Conservation (phyloP, 2,329 filamentous ascomycete species). For the Colletotrichum lini region DNA sequence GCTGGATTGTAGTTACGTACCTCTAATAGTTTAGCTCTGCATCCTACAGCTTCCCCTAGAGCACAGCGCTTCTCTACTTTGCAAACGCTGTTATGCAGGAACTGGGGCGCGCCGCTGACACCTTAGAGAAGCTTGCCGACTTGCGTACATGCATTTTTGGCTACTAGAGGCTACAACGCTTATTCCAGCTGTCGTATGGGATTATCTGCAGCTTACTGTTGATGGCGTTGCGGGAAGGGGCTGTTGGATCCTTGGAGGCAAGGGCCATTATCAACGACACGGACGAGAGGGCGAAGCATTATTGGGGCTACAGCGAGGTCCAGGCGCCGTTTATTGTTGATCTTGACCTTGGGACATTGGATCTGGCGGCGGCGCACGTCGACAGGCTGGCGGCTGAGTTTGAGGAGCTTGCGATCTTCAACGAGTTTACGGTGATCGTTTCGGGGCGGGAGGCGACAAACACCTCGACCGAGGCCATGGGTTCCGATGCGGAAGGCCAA, state of each 20-base stretch:
- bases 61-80: constrained; percentile 22
- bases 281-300: constrained; percentile 25
- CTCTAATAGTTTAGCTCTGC: constrained; percentile 8
- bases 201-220: constrained; percentile 10
- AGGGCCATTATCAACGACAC: constrained; percentile 20
- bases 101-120: not conserved
- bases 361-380: constrained; percentile 11
- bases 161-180: constrained; percentile 22
- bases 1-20: not conserved
- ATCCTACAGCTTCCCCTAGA: constrained; percentile 26
- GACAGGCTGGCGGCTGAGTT: constrained; percentile 21
- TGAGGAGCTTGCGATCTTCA: constrained; percentile 30
- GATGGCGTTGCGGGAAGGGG: constrained; percentile 23
- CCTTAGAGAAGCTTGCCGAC: constrained; percentile 1
- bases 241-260: constrained; percentile 14
- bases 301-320: not conserved
- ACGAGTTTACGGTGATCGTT: constrained; percentile 23
- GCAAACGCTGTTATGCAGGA: constrained; percentile 13
- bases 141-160: constrained; percentile 21
- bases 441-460: constrained; percentile 1
- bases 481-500: constrained; percentile 3
- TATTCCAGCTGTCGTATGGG: constrained; percentile 3
- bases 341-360: constrained; percentile 14
- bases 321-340: constrained; percentile 19
- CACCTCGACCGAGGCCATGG: not conserved